phyloP scores from a whole-genome alignment of 192 early-diverging fungal species.

The Mortierella antarctica region DNA sequence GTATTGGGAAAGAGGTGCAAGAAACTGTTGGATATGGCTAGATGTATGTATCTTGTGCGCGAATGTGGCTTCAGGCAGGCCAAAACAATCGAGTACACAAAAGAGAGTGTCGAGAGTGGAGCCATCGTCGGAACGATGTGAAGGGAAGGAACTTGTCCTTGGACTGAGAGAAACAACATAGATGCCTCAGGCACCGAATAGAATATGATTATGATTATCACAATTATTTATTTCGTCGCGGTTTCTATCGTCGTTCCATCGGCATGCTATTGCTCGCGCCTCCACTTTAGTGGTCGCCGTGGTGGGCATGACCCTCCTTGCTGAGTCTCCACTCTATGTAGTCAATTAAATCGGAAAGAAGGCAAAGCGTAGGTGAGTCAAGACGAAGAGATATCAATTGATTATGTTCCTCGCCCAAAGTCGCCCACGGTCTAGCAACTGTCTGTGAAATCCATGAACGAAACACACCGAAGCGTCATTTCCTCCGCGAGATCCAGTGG shows the following conservation, averaged over 20 bases:
- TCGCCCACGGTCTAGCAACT: neutral
- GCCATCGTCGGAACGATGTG: constrained; percentile 44
- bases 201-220: too few relatives aligned
- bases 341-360: neutral
- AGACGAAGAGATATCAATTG: neutral
- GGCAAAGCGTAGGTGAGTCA: neutral
- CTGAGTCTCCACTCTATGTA: constrained; percentile 47
- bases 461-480: neutral
- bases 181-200: too few relatives aligned
- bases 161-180: neutral
- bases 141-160: neutral
- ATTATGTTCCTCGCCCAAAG: neutral
- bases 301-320: constrained; percentile 45
- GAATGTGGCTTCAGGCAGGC: constrained; percentile 46
- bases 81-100: constrained; percentile 44
- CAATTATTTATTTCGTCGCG: too few relatives aligned
- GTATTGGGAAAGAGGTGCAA: constrained; percentile 48
- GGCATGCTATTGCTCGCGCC: too few relatives aligned
- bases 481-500: neutral
- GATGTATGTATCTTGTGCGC: constrained; percentile 37
- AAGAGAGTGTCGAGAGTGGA: constrained; percentile 46
- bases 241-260: too few relatives aligned
- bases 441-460: neutral
- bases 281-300: constrained; percentile 22
- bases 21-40: constrained; percentile 42